Evolutionary conservation across 2,329 filamentous ascomycete genomes (phyloP).

Genomic region (Cercospora sp.): DNA sequence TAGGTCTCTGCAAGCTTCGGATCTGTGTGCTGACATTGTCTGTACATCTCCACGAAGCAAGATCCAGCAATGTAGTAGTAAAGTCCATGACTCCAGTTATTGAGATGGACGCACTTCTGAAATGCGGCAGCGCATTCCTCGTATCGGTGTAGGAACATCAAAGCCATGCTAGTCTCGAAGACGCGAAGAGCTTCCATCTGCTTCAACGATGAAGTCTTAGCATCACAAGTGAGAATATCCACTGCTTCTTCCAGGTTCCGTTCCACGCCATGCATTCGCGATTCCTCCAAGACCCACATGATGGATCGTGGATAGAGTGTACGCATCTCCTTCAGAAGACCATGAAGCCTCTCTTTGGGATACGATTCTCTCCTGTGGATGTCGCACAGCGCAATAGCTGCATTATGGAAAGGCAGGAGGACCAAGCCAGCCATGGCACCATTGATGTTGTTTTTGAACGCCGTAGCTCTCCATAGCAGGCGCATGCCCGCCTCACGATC

Average conservation of each 20-base stretch:
- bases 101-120: constrained; percentile 68
- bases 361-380: constrained; percentile 72
- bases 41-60: constrained; percentile 79
- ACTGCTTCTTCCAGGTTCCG: constrained; percentile 68
- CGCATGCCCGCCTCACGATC: constrained; percentile 78
- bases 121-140: constrained; percentile 72
- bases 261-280: constrained; percentile 70
- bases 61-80: constrained; percentile 87
- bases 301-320: constrained; percentile 75
- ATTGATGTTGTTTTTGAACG: constrained; percentile 78
- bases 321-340: constrained; percentile 72
- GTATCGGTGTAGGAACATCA: constrained; percentile 79
- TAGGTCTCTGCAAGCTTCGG: constrained; percentile 52
- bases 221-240: constrained; percentile 50
- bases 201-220: constrained; percentile 66
- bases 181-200: constrained; percentile 82
- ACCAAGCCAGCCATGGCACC: constrained; percentile 85
- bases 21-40: constrained; percentile 54
- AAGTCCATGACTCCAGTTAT: constrained; percentile 85
- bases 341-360: constrained; percentile 66
- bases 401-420: constrained; percentile 84
- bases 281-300: constrained; percentile 87
- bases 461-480: constrained; percentile 88
- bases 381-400: constrained; percentile 80
- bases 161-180: constrained; percentile 79